These are phyloP conservation scores for Striga hermonthica DNA, from an alignment of 305 asterid species.

Conservation along the genomic window DNA sequence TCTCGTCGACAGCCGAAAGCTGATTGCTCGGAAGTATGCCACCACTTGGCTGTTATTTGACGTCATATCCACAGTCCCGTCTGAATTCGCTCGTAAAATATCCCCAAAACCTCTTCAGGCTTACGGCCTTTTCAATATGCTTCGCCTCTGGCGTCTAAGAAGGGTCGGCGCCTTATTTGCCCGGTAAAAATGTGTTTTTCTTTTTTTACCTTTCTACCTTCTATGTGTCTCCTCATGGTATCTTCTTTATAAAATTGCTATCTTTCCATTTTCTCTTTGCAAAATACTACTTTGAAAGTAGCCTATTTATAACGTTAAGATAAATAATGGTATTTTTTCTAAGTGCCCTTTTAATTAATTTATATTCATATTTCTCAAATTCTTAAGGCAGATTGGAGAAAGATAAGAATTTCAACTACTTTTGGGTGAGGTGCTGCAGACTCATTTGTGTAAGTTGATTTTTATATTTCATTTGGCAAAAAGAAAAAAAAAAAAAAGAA, in stretches of 20 bases:
- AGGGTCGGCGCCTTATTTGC: constrained; percentile 50
- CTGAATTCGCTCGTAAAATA: constrained; percentile 43
- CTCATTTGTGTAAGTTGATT: constrained; percentile 41
- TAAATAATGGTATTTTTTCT: too few species aligned
- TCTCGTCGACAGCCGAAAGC: constrained; percentile 40
- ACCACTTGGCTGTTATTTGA: constrained; percentile 52
- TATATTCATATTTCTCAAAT: neutral
- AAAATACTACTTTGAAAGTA: too few species aligned
- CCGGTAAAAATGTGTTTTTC: constrained; percentile 31
- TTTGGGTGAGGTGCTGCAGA: constrained; percentile 1
- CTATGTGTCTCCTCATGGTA: neutral
- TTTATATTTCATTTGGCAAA: neutral
- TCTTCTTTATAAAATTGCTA: too few species aligned
- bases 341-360: neutral
- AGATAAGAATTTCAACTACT: constrained; percentile 10
- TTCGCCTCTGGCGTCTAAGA: constrained; percentile 61
- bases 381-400: constrained; percentile 11
- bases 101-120: constrained; percentile 33
- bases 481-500: too few species aligned
- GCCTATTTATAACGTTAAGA: too few species aligned
- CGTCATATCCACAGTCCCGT: constrained; percentile 54
- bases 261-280: too few species aligned
- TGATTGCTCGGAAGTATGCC: constrained; percentile 47
- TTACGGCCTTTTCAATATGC: constrained; percentile 58
- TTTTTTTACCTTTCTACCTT: neutral